These are phyloP conservation scores for Taxillus chinensis DNA, from an alignment of 164 flowering plant species.

Conservation along the genomic window DNA sequence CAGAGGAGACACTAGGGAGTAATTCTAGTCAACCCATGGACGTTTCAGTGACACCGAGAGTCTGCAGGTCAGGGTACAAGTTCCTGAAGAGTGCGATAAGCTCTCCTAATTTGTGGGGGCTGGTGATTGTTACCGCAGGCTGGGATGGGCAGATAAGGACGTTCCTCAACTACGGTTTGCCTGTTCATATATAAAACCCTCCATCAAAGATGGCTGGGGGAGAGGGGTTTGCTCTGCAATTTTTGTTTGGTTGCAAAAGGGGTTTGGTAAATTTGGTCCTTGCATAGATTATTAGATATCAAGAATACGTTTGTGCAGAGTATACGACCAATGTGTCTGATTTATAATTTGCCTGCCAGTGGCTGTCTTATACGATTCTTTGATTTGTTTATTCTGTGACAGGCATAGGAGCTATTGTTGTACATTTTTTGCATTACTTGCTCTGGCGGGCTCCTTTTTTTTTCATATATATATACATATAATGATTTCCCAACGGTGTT, in stretches of 20 bases:
- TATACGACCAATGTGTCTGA: no score
- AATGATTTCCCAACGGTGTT: no score
- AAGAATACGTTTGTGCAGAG: no score
- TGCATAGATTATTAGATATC: no score
- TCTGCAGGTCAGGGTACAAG: slow-evolving; percentile 40
- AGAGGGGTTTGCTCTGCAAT: no score
- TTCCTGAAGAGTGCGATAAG: slow-evolving; percentile 41
- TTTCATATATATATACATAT: not conserved
- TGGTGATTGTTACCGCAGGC: slow-evolving; percentile 78
- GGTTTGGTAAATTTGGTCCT: no score
- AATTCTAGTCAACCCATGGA: slow-evolving; percentile 11
- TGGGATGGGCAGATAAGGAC: slow-evolving; percentile 79
- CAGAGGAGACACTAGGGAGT: slow-evolving; percentile 58
- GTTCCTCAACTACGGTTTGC: slow-evolving; percentile 74
- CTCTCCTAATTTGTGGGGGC: slow-evolving; percentile 70
- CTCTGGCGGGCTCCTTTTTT: no score
- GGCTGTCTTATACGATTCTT: slow-evolving; percentile 20
- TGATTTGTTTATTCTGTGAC: slow-evolving; percentile 16
- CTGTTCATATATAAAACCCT: slow-evolving; percentile 34
- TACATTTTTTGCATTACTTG: no score
- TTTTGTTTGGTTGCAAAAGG: no score
- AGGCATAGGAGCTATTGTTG: not conserved
- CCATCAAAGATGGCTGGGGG: no score
- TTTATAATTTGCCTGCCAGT: no score
- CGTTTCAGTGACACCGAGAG: slow-evolving; percentile 16